Conservation (phyloP, 495 filamentous ascomycete species). For the Pyronema domesticum region DNA sequence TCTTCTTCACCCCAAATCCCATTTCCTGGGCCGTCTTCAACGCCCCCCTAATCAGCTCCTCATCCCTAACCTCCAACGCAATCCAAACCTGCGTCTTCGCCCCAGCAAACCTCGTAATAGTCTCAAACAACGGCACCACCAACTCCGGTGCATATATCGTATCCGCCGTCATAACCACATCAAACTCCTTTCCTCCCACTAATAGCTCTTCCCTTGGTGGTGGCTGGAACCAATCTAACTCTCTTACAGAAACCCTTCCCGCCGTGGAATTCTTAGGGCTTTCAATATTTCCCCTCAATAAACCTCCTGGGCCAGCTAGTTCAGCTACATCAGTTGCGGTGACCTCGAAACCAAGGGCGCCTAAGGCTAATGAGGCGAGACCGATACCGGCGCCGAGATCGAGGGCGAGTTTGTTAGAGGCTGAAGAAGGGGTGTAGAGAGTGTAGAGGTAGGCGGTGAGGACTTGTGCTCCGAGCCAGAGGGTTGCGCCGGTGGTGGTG, state of each 20-base stretch:
- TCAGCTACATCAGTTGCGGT: constrained; percentile 15
- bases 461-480: constrained; percentile 18
- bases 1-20: constrained; percentile 13
- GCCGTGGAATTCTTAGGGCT: background rate
- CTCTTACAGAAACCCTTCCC: background rate
- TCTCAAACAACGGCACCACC: constrained; percentile 8
- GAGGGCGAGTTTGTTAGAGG: constrained; percentile 7
- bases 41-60: constrained; percentile 9
- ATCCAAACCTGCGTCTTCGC: constrained; percentile 9
- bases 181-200: background rate
- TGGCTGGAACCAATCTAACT: constrained; percentile 13
- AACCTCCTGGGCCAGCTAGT: constrained; percentile 1
- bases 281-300: constrained; percentile 11
- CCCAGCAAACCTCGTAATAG: constrained; percentile 1
- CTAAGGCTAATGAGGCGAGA: constrained; percentile 15
- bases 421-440: background rate
- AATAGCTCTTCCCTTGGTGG: background rate
- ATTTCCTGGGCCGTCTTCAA: constrained; percentile 6
- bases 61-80: constrained; percentile 17
- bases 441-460: constrained; percentile 15
- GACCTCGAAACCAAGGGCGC: constrained; percentile 19
- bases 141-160: constrained; percentile 14
- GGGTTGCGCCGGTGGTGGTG: constrained; percentile 12
- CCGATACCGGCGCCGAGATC: constrained; percentile 22
- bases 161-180: constrained; percentile 18